Conservation (phyloP, 192 early-diverging fungal genomes). For the Coemansia sp. region DNA sequence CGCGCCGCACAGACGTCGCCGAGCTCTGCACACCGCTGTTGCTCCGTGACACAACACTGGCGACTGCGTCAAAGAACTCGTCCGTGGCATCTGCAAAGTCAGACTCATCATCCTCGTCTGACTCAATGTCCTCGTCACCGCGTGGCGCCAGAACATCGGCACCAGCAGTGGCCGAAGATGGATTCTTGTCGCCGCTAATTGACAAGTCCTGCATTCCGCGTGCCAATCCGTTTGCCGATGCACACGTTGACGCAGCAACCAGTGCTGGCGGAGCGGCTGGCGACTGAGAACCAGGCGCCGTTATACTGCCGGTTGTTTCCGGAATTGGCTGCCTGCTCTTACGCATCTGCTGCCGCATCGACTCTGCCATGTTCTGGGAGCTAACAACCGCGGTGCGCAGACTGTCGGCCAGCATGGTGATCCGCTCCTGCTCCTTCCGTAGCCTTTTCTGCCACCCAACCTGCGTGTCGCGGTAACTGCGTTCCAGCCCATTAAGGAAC, state of each 20-base stretch:
- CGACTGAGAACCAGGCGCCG: not conserved
- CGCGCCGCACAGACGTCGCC: not conserved
- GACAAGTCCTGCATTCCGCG: slow-evolving; percentile 2
- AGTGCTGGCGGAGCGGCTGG: slow-evolving; percentile 10
- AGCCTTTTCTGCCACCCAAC: slow-evolving; percentile 35
- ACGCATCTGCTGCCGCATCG: slow-evolving; percentile 17
- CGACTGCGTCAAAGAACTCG: slow-evolving; percentile 70
- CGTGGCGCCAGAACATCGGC: not conserved
- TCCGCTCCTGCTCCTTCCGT: slow-evolving; percentile 51
- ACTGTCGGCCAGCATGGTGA: slow-evolving; percentile 54
- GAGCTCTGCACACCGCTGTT: slow-evolving; percentile 18
- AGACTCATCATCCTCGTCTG: slow-evolving; percentile 46
- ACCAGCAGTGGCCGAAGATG: not conserved
- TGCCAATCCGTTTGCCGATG: slow-evolving; percentile 19
- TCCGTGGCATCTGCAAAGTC: slow-evolving; percentile 59
- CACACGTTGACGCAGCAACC: slow-evolving; percentile 18
- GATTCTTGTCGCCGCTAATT: not conserved
- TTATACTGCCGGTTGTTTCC: not conserved
- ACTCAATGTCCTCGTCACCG: not conserved
- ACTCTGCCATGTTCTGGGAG: slow-evolving; percentile 40
- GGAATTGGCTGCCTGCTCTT: slow-evolving; percentile 10
- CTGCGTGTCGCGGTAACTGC: slow-evolving; percentile 29
- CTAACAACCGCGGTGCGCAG: slow-evolving; percentile 50
- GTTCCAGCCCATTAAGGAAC: slow-evolving; percentile 25
- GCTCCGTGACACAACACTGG: slow-evolving; percentile 29